Evolutionary conservation across 495 filamentous ascomycete genomes (phyloP).

Genomic region (Tuber calosporum): DNA sequence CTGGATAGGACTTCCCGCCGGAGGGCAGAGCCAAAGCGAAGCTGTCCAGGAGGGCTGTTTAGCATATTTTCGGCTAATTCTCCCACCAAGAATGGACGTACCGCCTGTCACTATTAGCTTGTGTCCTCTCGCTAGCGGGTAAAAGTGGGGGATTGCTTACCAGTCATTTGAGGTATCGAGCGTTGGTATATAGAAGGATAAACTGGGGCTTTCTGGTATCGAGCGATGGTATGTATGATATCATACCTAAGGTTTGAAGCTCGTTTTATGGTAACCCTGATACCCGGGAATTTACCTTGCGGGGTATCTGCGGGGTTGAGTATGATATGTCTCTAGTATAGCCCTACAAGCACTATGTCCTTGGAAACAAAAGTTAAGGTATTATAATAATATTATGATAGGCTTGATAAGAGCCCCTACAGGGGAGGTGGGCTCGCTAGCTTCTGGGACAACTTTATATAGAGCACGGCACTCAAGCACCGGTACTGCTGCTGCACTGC

Average conservation of each 20-base stretch:
- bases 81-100: not conserved
- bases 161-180: not conserved
- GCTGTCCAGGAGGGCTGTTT: slow-evolving; percentile 4
- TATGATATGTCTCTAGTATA: not conserved
- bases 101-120: not conserved
- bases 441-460: not conserved
- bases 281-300: not conserved
- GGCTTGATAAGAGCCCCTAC: not conserved
- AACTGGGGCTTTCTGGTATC: not conserved
- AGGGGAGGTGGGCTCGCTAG: not conserved
- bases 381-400: no score
- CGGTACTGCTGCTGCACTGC: no score
- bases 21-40: slow-evolving; percentile 38
- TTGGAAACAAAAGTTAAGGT: no score
- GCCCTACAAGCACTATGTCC: not conserved
- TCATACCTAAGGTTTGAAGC: not conserved
- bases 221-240: no score
- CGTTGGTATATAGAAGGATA: not conserved
- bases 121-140: not conserved
- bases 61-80: not conserved
- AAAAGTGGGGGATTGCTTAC: not conserved
- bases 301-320: not conserved
- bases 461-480: not conserved
- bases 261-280: not conserved
- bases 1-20: slow-evolving; percentile 26